Percentiles rank a stretch among this genome's conserved stretches.
These are phyloP conservation scores for Pleurotus sapidus DNA, from an alignment of 768 basidiomycete genomes.

Conservation along the genomic window DNA sequence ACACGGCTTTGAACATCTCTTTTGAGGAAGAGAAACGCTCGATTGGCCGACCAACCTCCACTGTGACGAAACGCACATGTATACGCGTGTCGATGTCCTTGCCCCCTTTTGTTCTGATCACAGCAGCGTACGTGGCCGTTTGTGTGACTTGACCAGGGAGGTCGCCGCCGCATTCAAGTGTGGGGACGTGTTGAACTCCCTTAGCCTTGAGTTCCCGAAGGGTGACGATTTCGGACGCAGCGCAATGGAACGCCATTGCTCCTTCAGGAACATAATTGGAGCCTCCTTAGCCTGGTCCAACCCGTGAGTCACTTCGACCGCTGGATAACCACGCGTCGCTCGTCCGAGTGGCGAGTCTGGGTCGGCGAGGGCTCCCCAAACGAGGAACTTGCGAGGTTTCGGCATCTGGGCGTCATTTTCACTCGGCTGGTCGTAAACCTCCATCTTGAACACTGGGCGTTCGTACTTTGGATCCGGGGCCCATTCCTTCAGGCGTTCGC, in stretches of 20 bases:
- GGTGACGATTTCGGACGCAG: slow-evolving; percentile 3
- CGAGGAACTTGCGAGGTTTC: background rate
- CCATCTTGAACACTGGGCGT: background rate
- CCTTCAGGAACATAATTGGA: slow-evolving; percentile 3
- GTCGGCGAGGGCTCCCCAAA: slow-evolving; percentile 4
- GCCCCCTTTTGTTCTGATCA: slow-evolving; percentile 7
- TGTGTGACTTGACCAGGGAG: slow-evolving; percentile 10
- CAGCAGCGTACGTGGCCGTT: slow-evolving; percentile 8
- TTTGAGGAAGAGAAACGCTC: background rate
- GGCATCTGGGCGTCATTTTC: background rate
- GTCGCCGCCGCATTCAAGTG: slow-evolving; percentile 20
- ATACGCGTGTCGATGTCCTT: background rate
- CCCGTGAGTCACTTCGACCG: background rate
- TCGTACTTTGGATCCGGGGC: background rate
- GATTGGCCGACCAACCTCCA: background rate
- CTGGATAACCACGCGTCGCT: slow-evolving; percentile 3
- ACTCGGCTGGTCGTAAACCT: background rate
- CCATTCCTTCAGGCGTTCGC: too few species aligned
- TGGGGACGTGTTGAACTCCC: slow-evolving; percentile 17
- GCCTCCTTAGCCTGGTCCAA: background rate
- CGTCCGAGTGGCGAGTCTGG: slow-evolving; percentile 5
- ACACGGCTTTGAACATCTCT: slow-evolving; percentile 9
- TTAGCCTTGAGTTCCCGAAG: slow-evolving; percentile 1
- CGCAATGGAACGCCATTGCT: slow-evolving; percentile 5
- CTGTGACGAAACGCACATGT: background rate